Conservation (phyloP, 78 protist genomes). For the Andalucia godoyi region DNA sequence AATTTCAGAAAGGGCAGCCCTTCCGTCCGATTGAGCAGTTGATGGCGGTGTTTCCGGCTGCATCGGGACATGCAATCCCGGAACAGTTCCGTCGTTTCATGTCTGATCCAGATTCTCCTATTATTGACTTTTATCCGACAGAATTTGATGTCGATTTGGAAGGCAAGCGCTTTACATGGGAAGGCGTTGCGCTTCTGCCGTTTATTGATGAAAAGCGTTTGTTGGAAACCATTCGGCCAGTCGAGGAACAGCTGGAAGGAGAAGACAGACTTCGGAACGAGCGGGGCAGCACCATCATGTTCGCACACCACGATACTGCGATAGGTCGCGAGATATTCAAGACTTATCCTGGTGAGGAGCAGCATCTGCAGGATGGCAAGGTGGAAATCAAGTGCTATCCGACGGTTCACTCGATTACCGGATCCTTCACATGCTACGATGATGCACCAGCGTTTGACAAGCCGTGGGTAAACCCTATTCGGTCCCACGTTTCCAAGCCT, state of each 20-base stretch:
- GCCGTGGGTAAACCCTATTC: no score
- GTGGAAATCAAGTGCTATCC: no score
- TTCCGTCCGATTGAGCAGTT: constrained; percentile 73
- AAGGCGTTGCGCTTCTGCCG: constrained; percentile 83
- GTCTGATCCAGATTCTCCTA: constrained; percentile 52
- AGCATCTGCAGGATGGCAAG: no score
- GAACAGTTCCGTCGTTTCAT: constrained; percentile 35
- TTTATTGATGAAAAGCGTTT: constrained; percentile 77
- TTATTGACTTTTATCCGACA: constrained; percentile 76
- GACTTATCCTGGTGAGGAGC: no score
- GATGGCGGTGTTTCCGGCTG: constrained; percentile 86
- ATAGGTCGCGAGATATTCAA: no score
- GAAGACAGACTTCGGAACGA: constrained; percentile 26
- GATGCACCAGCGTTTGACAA: no score
- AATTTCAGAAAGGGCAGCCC: background rate
- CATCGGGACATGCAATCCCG: constrained; percentile 53
- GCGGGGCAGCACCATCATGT: constrained; percentile 4
- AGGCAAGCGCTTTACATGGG: constrained; percentile 60
- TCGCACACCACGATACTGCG: background rate
- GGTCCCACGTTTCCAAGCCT: no score
- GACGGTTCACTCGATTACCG: no score
- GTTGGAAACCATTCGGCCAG: constrained; percentile 7
- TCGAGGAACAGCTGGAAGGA: constrained; percentile 7
- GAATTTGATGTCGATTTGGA: constrained; percentile 74
- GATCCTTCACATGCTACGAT: no score